Base-by-base conservation (phyloP, 129 eudicot species). In the Silybum marianum region DNA sequence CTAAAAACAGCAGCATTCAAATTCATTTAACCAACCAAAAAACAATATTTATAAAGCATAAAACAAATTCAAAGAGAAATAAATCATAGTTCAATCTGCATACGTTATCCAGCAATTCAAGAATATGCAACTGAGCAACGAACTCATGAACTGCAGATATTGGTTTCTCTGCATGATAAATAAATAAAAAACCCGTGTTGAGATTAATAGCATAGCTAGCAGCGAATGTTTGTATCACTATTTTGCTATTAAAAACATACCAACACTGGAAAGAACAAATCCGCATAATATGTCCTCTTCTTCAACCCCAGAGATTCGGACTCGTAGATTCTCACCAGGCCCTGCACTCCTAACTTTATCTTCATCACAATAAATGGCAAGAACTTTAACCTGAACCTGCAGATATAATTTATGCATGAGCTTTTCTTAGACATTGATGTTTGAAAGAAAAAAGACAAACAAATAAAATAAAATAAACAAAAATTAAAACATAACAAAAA, bases 381-480 rank as follows among this genome's bases (percentile, higher is more conserved):
- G 63, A 81, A 94, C 94, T 89, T 90, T 92, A 81, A 94, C 98
- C 12, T 86, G 87, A 21, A 87, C 96, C 97, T 94, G 91, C 42
- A 78, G 14, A 73, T 11, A 51, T 12, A 24, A 18, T 34, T 72
- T 73, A 71, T 34, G 42, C 30, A 54, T 21, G 28, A 58, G 8
- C 28, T 58, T 38, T 32, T 72, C 18, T 72, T 38, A 40, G 32
- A 60, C 48, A 32, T 32, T 68, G 28, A 60, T 16, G 18, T 13
- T 46, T 60, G 3, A 74, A 28, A 25, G 8, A 81, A 32, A 21
- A 58, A 18, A 16, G 22, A 34, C 14, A 19, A 65, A 65, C 30
- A 65, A 58, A 19, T 58, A 65, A 9, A 21, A 23, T 21, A 44
- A 19, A 16, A 66, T n/a, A 72, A 72, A 18, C 38, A 65, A 2